A percentile compares a stretch with the other conserved stretches of the same genome.
Evolutionary conservation across 1,284 basidiomycete species (phyloP).

Genomic region (Ustilago loliicola): DNA sequence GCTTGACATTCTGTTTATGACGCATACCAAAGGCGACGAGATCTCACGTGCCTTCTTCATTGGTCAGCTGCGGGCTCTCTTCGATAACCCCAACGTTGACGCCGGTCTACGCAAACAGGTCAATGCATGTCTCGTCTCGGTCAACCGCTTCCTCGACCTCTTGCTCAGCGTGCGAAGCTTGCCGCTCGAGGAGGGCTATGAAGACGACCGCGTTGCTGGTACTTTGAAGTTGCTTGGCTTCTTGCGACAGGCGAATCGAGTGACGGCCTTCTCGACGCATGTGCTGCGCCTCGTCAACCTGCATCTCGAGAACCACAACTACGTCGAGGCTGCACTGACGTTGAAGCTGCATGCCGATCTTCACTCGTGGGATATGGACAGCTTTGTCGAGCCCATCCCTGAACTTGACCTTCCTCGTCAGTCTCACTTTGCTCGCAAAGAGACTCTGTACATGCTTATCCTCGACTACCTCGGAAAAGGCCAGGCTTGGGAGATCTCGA

Average conservation of each 20-base stretch:
- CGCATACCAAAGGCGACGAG: conserved; percentile 88
- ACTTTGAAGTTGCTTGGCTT: conserved; percentile 77
- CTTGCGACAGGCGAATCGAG: conserved; percentile 64
- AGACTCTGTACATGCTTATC: conserved; percentile 73
- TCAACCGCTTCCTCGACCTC: conserved; percentile 94
- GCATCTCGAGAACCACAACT: conserved; percentile 87
- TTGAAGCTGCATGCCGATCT: conserved; percentile 89
- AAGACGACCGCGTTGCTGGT: conserved; percentile 91
- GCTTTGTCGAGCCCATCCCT: conserved; percentile 77
- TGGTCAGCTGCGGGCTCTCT: conserved; percentile 87
- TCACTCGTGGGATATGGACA: conserved; percentile 83
- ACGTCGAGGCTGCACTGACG: conserved; percentile 90
- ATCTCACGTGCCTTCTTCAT: conserved; percentile 93
- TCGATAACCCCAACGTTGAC: conserved; percentile 85
- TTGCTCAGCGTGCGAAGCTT: conserved; percentile 89
- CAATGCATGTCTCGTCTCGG: conserved; percentile 85
- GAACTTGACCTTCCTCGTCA: conserved; percentile 86
- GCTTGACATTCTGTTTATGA: conserved; percentile 90
- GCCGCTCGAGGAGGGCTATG: conserved; percentile 65
- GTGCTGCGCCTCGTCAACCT: conserved; percentile 67
- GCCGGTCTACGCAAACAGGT: conserved; percentile 82
- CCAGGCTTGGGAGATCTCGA: conserved; percentile 93
- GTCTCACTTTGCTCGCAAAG: conserved; percentile 92
- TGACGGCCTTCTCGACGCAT: conserved; percentile 64
- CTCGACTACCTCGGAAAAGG: conserved; percentile 78